Evolutionary conservation across 176 grass and related monocot species (phyloP), one percentile per base, ranked within the genome.

Genomic region (Lolium rigidum): DNA sequence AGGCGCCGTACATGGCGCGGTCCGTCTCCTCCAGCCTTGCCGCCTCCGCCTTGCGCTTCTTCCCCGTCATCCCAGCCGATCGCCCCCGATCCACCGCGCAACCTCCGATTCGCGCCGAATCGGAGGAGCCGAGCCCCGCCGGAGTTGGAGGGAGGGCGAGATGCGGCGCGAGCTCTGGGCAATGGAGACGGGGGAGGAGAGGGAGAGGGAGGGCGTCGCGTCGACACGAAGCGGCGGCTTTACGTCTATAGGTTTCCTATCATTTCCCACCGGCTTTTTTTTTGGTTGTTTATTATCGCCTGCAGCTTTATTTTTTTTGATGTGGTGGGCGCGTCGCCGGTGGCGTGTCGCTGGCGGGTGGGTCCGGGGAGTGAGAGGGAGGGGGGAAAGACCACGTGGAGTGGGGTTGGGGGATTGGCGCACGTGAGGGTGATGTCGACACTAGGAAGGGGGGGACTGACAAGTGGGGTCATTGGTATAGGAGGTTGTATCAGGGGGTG

Each of bases 41-140:
- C 81, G 89, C 88, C 60, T 95, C 94, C 77, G 86, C 87, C 79
- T 95, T 95, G 25, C 94, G 72, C 86, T 93, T 95, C 94, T 90
- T 93, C 67, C 83, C 84, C 74, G 82, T 14, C 90, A 88, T 88
- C 77, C 44, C 14, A 26, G 1, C 5, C 2, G 61, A 64, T 64
- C 61, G 63, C 12, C n/a, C n/a, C 49, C 63, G 37, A 85, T 78
- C 15, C 47, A 5, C 13, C 25, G 9, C 26, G 2, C 65, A 28
- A 28, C 6, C 35, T 61, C 56, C 57, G 2, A 78, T 61, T 46
- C 12, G 68, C 5, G n/a, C 16, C 5, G 57, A 65, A 64, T 76
- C 71, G 44, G 4, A 0, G 13, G 37, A 35, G 37, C 52, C 81
- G 26, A 47, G 21, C 48, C 11, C 41, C 7, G 20, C 20, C 20